Conservation (phyloP, 257 asterid genomes). For the Voacanga thouarsii region DNA sequence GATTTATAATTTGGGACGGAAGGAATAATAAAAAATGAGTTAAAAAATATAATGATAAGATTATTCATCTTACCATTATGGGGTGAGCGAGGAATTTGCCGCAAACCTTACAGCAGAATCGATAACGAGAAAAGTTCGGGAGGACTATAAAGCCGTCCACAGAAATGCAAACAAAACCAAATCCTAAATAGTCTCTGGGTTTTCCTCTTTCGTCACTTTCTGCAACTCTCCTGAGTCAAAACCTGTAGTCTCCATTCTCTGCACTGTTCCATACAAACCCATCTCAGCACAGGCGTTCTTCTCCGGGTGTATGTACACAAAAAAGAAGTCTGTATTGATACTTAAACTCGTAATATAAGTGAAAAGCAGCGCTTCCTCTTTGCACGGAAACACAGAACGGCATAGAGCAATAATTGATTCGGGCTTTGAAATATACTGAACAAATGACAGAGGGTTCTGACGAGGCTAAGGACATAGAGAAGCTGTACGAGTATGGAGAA, state of each 20-base stretch:
- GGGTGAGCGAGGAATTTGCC: no score
- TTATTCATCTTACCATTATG: no score
- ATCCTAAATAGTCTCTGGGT: neutral
- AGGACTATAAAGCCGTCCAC: neutral
- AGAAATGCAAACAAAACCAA: neutral
- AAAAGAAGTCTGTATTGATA: neutral
- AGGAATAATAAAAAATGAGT: no score
- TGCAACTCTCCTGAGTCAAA: neutral
- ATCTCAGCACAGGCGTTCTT: neutral
- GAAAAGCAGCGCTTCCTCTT: neutral
- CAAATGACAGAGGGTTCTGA: slow-evolving; percentile 48
- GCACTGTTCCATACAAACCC: neutral
- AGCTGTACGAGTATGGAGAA: slow-evolving; percentile 84
- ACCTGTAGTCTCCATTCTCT: neutral
- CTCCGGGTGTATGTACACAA: neutral
- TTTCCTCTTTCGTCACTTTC: neutral
- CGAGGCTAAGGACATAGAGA: slow-evolving; percentile 65
- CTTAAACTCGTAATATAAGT: neutral
- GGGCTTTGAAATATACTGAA: neutral
- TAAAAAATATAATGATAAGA: no score
- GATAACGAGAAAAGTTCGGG: neutral
- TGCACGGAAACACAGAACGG: neutral
- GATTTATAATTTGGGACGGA: no score
- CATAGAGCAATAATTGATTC: neutral
- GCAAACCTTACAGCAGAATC: no score